A percentile compares a stretch with the other conserved stretches of the same genome.
These are phyloP conservation scores for Castanea mollissima DNA, from an alignment of 306 rosid genomes.

Conservation along the genomic window DNA sequence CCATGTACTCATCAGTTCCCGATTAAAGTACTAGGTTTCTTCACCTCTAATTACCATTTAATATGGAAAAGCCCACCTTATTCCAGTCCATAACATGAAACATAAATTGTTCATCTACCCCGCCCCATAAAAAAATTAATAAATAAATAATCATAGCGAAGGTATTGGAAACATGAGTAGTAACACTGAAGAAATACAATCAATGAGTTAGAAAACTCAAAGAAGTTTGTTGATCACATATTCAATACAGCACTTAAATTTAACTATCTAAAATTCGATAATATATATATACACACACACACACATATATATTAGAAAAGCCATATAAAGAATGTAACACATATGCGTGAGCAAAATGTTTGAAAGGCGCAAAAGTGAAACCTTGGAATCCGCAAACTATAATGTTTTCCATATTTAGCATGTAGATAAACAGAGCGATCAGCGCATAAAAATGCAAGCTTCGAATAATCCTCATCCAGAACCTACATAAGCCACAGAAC, in stretches of 20 bases:
- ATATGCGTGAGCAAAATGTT: background rate
- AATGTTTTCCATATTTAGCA: conserved; percentile 93
- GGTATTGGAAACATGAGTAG: background rate
- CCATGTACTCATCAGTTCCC: background rate
- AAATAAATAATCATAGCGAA: no score
- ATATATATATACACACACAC: no score
- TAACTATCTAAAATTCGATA: background rate
- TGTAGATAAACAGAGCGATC: conserved; percentile 79
- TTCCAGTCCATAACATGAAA: background rate
- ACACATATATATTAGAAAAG: background rate
- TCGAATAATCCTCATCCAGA: conserved; percentile 81
- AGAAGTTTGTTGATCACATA: background rate
- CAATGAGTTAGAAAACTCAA: background rate
- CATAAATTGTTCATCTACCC: background rate
- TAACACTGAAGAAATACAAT: background rate
- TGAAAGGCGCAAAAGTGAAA: conserved; percentile 23
- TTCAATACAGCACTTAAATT: background rate
- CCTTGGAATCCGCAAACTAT: conserved; percentile 90
- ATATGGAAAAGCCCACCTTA: background rate
- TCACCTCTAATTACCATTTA: background rate
- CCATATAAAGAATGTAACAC: background rate
- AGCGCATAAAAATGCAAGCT: conserved; percentile 89
- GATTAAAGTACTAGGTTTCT: background rate
- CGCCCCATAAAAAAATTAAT: background rate
- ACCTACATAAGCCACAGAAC: conserved; percentile 45